Conservation (phyloP, 192 early-diverging fungal species). For the Fimicolochytrium jonesii region DNA sequence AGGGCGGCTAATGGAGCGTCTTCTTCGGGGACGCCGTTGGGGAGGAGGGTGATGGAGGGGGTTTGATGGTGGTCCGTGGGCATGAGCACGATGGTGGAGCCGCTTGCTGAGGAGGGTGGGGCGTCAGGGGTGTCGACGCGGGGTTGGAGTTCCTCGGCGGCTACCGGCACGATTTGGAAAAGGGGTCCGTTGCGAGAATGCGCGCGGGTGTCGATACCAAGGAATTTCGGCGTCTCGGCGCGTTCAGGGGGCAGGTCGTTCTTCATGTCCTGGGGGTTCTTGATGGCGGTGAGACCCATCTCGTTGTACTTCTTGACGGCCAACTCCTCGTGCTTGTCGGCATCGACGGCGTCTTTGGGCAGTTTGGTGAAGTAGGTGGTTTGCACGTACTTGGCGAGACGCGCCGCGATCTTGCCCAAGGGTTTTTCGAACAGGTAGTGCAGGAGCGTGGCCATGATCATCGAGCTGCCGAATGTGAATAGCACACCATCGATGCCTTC, state of each 20-base stretch:
- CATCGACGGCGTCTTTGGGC: conserved; percentile 13
- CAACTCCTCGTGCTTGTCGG: conserved; percentile 16
- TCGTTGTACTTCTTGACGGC: conserved; percentile 8
- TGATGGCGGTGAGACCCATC: conserved; percentile 12
- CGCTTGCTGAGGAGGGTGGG: background rate
- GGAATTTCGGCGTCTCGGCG: background rate
- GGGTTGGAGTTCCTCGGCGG: background rate
- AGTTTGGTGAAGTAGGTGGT: conserved; percentile 14
- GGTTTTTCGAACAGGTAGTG: conserved; percentile 20
- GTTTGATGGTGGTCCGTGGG: too few relatives aligned
- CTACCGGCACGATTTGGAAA: background rate
- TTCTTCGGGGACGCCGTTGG: background rate
- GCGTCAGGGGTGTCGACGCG: background rate
- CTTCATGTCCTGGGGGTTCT: background rate
- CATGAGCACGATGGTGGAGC: too few relatives aligned
- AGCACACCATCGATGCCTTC: conserved; percentile 24
- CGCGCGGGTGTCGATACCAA: background rate
- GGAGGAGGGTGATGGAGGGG: background rate
- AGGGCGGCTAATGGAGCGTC: background rate
- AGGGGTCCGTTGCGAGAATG: background rate
- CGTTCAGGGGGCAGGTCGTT: background rate
- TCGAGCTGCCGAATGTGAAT: background rate
- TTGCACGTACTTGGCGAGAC: conserved; percentile 10
- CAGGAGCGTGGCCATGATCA: background rate
- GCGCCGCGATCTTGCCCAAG: background rate